Evolutionary conservation across 192 early-diverging fungal species (phyloP).

Genomic region (Backusella circina): DNA sequence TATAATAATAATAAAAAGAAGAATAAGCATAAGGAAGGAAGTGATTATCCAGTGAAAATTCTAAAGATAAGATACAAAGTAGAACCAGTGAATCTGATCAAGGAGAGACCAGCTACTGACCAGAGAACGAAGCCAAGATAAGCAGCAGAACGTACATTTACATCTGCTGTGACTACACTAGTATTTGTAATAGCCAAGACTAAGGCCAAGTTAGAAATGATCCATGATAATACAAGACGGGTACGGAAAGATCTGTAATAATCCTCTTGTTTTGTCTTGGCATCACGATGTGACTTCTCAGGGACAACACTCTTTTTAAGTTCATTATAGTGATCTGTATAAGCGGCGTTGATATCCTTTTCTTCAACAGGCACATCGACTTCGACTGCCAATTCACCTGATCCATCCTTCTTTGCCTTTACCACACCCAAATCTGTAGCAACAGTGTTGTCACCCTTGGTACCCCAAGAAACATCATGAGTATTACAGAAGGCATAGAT

Average conservation of each 20-base stretch:
- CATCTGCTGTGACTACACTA: conserved; percentile 25
- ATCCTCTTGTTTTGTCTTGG: conserved; percentile 70
- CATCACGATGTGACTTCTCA: conserved; percentile 54
- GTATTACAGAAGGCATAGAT: conserved; percentile 56
- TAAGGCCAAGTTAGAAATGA: conserved; percentile 70
- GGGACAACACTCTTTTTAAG: conserved; percentile 46
- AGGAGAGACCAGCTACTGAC: conserved; percentile 65
- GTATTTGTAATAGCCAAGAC: conserved; percentile 63
- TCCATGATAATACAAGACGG: conserved; percentile 69
- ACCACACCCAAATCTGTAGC: conserved; percentile 75
- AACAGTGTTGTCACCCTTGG: conserved; percentile 81
- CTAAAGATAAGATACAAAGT: conserved; percentile 62
- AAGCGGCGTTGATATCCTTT: conserved; percentile 77
- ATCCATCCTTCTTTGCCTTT: conserved; percentile 67
- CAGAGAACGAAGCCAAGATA: conserved; percentile 74
- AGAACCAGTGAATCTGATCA: conserved; percentile 67
- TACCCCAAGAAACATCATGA: conserved; percentile 77
- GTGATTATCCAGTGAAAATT: conserved; percentile 45
- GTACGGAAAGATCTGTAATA: conserved; percentile 86
- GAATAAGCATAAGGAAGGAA: not conserved
- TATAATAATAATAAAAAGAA: not conserved
- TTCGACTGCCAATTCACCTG: conserved; percentile 66
- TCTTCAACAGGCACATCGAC: conserved; percentile 75
- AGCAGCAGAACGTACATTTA: conserved; percentile 31
- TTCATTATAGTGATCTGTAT: conserved; percentile 65